Percentiles rank a stretch among this genome's conserved stretches.
These are phyloP conservation scores for Apiospora arundinis DNA, from an alignment of 2,329 filamentous ascomycete species.

Conservation along the genomic window DNA sequence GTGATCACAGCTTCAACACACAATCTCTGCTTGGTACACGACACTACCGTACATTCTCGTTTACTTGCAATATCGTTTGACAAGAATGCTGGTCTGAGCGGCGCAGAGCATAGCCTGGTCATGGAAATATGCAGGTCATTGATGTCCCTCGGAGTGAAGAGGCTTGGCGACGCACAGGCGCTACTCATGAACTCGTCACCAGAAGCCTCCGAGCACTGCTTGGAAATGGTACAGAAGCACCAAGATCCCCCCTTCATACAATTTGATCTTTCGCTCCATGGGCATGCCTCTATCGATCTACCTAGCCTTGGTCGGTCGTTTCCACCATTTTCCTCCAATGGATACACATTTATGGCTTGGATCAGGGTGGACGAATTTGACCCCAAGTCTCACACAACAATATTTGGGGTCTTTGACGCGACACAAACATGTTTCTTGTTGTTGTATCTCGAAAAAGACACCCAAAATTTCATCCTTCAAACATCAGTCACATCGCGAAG, in stretches of 20 bases:
- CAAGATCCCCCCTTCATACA: constrained; percentile 86
- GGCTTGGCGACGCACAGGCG: constrained; percentile 82
- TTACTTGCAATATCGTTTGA: constrained; percentile 69
- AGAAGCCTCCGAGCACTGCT: constrained; percentile 69
- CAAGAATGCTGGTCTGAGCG: constrained; percentile 54
- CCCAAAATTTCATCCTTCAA: constrained; percentile 91
- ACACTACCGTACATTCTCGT: constrained; percentile 71
- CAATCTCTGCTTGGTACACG: constrained; percentile 75
- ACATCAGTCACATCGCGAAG: constrained; percentile 87
- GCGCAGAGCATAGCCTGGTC: constrained; percentile 64
- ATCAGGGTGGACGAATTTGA: constrained; percentile 89
- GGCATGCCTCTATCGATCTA: constrained; percentile 89
- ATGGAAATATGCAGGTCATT: constrained; percentile 72
- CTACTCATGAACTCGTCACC: constrained; percentile 63
- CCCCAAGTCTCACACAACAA: constrained; percentile 82
- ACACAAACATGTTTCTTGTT: constrained; percentile 93
- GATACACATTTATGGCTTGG: constrained; percentile 93
- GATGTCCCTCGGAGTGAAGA: constrained; percentile 77
- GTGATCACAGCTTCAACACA: constrained; percentile 67
- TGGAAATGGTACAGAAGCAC: constrained; percentile 76
- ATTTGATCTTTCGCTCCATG: constrained; percentile 88
- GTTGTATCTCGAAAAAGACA: constrained; percentile 92
- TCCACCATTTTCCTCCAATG: constrained; percentile 77
- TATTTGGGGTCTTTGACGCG: constrained; percentile 93
- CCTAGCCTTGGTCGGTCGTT: constrained; percentile 85